Percentiles rank a stretch among this genome's conserved stretches.
Evolutionary conservation across 176 grass and related monocot genomes (phyloP).

Genomic region (Triticum turgidum): DNA sequence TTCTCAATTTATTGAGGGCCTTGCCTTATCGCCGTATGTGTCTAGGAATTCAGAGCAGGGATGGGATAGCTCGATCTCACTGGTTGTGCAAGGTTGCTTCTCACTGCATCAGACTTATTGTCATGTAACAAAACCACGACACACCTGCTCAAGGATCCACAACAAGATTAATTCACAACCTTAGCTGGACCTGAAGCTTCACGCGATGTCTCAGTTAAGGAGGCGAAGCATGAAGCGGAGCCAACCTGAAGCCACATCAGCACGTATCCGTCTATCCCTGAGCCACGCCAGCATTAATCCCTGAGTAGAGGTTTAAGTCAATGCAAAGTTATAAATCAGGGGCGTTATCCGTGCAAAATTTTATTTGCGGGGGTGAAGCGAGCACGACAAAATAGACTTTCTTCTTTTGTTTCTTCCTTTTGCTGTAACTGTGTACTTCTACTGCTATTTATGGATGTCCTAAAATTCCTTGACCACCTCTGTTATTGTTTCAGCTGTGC

Average conservation of each 20-base stretch:
- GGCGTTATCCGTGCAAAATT: background rate
- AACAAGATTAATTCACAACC: background rate
- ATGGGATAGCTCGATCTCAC: background rate
- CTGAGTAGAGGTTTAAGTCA: background rate
- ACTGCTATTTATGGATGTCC: background rate
- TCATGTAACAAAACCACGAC: no score
- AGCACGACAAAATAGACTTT: background rate
- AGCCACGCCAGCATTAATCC: background rate
- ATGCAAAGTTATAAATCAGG: background rate
- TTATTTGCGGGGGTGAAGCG: background rate
- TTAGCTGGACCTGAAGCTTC: background rate
- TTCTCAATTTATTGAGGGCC: background rate
- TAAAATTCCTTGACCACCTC: constrained; percentile 60
- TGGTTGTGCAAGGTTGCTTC: background rate
- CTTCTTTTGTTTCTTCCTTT: constrained; percentile 19
- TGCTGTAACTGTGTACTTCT: background rate
- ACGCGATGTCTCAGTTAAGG: background rate
- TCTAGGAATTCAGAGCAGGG: background rate
- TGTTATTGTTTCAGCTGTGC: constrained; percentile 77
- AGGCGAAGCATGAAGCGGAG: background rate
- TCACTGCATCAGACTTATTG: background rate
- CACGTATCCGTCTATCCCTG: background rate
- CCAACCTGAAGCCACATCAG: background rate
- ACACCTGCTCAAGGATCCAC: background rate
- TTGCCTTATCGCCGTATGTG: background rate